These are phyloP conservation scores for Solanum chaucha DNA, from an alignment of 257 asterid species.

Conservation along the genomic window DNA sequence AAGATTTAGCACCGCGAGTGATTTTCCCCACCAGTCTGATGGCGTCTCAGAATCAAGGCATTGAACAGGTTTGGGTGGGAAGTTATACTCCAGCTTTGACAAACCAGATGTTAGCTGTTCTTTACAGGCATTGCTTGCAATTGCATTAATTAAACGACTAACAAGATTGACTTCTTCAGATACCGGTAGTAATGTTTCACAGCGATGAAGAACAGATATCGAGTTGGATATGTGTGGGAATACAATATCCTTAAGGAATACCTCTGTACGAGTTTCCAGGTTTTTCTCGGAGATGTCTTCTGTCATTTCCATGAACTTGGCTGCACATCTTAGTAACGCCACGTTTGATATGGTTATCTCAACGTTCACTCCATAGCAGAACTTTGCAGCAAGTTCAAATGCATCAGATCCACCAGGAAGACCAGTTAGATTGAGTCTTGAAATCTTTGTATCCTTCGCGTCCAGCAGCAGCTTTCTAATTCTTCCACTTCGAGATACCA, in stretches of 20 bases:
- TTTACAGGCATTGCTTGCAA: constrained; percentile 73
- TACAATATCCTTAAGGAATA: constrained; percentile 41
- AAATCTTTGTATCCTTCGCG: constrained; percentile 52
- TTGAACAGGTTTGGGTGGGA: constrained; percentile 25
- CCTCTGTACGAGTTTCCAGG: constrained; percentile 54
- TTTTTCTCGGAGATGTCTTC: constrained; percentile 76
- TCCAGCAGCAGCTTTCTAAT: constrained; percentile 58
- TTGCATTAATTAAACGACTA: constrained; percentile 43
- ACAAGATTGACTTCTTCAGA: constrained; percentile 62
- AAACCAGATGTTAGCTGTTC: constrained; percentile 84
- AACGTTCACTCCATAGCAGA: constrained; percentile 71
- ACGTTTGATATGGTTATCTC: constrained; percentile 63
- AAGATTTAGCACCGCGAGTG: constrained; percentile 44
- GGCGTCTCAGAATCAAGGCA: constrained; percentile 44
- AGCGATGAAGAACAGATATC: constrained; percentile 58
- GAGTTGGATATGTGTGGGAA: constrained; percentile 58
- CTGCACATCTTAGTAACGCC: constrained; percentile 58
- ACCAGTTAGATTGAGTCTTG: constrained; percentile 44
- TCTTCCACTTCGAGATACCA: constrained; percentile 76
- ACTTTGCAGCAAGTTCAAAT: constrained; percentile 83
- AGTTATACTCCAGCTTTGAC: constrained; percentile 68
- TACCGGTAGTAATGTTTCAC: constrained; percentile 49
- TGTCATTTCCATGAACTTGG: constrained; percentile 80
- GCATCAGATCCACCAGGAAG: constrained; percentile 90
- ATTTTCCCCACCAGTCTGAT: constrained; percentile 84